phyloP scores from a whole-genome alignment of 2,329 filamentous ascomycete species.

The Geoglossum cookeanum region DNA sequence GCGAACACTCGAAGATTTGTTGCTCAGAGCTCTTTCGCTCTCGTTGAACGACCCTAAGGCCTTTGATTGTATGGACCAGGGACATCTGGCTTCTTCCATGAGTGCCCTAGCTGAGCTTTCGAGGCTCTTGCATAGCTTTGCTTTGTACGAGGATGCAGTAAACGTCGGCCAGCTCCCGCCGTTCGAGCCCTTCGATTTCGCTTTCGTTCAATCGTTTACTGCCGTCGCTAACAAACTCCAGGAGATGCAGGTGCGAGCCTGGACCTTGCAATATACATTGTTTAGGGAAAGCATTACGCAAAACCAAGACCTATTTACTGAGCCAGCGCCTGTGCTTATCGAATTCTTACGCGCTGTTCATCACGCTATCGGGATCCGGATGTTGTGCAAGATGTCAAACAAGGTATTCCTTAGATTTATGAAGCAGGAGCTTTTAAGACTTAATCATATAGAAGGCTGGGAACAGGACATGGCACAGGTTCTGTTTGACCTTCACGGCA shows the following conservation, averaged over 20 bases:
- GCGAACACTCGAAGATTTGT: conserved; percentile 58
- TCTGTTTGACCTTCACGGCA: conserved; percentile 62
- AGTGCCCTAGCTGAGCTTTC: conserved; percentile 51
- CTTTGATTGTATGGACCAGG: conserved; percentile 70
- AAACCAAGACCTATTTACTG: conserved; percentile 42
- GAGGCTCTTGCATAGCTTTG: conserved; percentile 58
- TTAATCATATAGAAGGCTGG: conserved; percentile 60
- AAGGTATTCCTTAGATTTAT: conserved; percentile 80
- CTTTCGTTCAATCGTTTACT: conserved; percentile 31
- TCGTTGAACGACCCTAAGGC: conserved; percentile 46
- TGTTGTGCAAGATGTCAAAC: conserved; percentile 67
- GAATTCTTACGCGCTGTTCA: conserved; percentile 69
- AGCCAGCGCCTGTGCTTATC: conserved; percentile 52
- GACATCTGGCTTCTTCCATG: conserved; percentile 56
- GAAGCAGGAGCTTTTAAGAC: conserved; percentile 63
- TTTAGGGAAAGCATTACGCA: conserved; percentile 57
- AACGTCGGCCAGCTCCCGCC: conserved; percentile 51
- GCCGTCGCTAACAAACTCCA: conserved; percentile 49
- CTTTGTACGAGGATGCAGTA: conserved; percentile 72
- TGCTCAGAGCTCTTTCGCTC: conserved; percentile 51
- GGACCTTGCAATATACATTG: conserved; percentile 72
- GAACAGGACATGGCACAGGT: conserved; percentile 77
- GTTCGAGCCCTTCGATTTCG: not conserved
- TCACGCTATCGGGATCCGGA: conserved; percentile 63
- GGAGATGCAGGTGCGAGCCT: conserved; percentile 72